Evolutionary conservation across 495 filamentous ascomycete species (phyloP), one percentile per base, ranked within the genome.

Genomic region (Patellaria atrata): DNA sequence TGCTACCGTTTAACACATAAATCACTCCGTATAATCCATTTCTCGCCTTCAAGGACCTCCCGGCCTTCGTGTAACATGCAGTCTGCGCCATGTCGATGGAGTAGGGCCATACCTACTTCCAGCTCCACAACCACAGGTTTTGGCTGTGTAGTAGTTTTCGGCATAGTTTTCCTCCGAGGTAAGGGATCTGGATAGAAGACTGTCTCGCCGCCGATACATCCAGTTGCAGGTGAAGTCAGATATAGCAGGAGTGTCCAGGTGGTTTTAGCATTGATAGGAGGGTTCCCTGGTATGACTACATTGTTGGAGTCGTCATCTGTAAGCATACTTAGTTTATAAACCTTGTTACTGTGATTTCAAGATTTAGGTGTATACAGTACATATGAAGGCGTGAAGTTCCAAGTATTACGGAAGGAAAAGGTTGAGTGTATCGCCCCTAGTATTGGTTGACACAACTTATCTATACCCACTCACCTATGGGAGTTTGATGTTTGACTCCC

Each of bases 201-300:
- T 0, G 86, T 94, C 49, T 94, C 82, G 25, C 86, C 87, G 16
- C 87, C 87, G 7, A 61, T 44, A 41, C 82, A 78, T 6, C 75
- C 78, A 1, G 76, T 76, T 3, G 58, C 53, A 3, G 66, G 61
- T 3, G 74, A 74, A 0, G 79, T 85, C 21, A 96, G 68, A 46
- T 94, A 96, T 32, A 94, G 71, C 1, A 94, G 67, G 4, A 93
- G 66, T 0, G 87, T 94, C 85, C 86, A 96, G 0, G 86, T 94
- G 11, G 87, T 94, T 47, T 71, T 75, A 2, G 71, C 79, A n/a
- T 64, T 63, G 3, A 61, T 50, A n/a, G 63, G 38, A 6, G 53
- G 46, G 15, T 61, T 45, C 0, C 67, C 55, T 3, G 62, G 59
- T 27, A 85, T 62, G 2, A 60, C 63, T 13, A 89, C 50, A 34